Percentiles rank a stretch among this genome's conserved stretches.
Evolutionary conservation across 495 filamentous ascomycete species (phyloP).

Genomic region (Delitschia confertaspora): DNA sequence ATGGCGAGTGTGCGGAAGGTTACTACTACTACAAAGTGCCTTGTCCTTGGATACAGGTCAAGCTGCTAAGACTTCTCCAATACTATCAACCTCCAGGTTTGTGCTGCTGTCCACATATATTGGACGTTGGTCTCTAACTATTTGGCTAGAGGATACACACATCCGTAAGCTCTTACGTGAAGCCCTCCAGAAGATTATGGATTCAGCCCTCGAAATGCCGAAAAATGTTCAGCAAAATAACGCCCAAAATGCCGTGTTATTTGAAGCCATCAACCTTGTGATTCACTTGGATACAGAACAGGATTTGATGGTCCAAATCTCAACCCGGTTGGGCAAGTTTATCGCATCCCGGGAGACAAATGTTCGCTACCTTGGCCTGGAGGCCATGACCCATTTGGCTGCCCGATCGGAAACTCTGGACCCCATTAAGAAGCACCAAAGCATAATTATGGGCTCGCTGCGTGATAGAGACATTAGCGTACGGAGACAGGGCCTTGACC

Average conservation of each 20-base stretch:
- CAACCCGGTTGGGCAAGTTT: slow-evolving; percentile 86
- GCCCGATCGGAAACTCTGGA: slow-evolving; percentile 90
- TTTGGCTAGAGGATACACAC: slow-evolving; percentile 68
- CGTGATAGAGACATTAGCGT: slow-evolving; percentile 97
- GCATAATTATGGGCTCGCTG: slow-evolving; percentile 86
- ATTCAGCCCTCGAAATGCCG: slow-evolving; percentile 81
- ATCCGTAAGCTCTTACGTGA: slow-evolving; percentile 87
- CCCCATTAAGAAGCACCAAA: slow-evolving; percentile 96
- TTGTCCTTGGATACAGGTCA: slow-evolving; percentile 97
- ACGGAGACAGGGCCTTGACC: slow-evolving; percentile 84
- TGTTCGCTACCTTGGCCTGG: slow-evolving; percentile 90
- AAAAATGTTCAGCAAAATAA: slow-evolving; percentile 99
- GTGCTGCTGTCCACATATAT: slow-evolving; percentile 14
- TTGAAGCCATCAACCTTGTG: slow-evolving; percentile 97
- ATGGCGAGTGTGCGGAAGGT: slow-evolving; percentile 75
- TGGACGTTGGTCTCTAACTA: not conserved
- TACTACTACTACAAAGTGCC: slow-evolving; percentile 99
- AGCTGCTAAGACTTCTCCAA: slow-evolving; percentile 80
- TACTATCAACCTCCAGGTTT: slow-evolving; percentile 93
- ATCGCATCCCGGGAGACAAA: slow-evolving; percentile 97
- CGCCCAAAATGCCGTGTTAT: slow-evolving; percentile 94
- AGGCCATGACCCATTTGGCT: slow-evolving; percentile 97
- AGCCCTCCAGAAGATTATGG: slow-evolving; percentile 80
- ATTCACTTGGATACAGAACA: slow-evolving; percentile 98
- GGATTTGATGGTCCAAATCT: slow-evolving; percentile 92